Conservation (phyloP, 139 green algal species). For the Micromonas pusilla region DNA sequence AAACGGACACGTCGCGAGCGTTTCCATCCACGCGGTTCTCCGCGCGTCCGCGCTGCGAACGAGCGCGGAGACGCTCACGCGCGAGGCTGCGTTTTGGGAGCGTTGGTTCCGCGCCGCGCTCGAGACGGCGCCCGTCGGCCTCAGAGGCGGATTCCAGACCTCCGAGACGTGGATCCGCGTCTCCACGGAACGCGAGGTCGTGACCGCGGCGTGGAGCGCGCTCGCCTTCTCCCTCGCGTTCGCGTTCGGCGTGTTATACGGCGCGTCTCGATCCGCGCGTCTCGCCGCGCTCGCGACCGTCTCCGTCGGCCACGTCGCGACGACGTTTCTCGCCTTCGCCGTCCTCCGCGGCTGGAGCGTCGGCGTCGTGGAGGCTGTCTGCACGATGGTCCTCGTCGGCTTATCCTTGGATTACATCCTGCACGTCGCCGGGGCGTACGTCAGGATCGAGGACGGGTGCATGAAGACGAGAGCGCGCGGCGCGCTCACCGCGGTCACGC, state of each 20-base stretch:
- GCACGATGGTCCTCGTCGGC: constrained; percentile 26
- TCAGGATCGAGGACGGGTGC: not conserved
- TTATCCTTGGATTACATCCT: constrained; percentile 18
- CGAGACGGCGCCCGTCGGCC: not conserved
- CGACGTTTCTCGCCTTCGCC: not conserved
- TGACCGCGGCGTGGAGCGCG: not conserved
- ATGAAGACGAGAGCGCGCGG: not conserved
- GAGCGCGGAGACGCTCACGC: not conserved
- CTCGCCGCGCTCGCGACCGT: not conserved
- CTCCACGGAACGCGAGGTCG: not conserved
- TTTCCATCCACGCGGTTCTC: not conserved
- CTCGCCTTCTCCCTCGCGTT: constrained; percentile 4
- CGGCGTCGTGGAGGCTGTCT: constrained; percentile 24
- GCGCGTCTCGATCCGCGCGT: not conserved
- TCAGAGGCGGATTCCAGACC: not conserved
- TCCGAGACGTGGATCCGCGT: not conserved
- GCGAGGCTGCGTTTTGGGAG: constrained; percentile 1
- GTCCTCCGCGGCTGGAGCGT: constrained; percentile 7
- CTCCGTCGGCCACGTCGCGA: not conserved
- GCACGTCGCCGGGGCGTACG: constrained; percentile 24
- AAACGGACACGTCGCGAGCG: not conserved
- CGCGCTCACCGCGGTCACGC: not conserved
- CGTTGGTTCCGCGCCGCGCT: not conserved
- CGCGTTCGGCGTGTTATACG: constrained; percentile 4
- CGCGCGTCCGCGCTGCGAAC: not conserved